These are phyloP conservation scores for Ambrosia artemisiifolia DNA, from an alignment of 129 eudicot genomes.

Conservation along the genomic window DNA sequence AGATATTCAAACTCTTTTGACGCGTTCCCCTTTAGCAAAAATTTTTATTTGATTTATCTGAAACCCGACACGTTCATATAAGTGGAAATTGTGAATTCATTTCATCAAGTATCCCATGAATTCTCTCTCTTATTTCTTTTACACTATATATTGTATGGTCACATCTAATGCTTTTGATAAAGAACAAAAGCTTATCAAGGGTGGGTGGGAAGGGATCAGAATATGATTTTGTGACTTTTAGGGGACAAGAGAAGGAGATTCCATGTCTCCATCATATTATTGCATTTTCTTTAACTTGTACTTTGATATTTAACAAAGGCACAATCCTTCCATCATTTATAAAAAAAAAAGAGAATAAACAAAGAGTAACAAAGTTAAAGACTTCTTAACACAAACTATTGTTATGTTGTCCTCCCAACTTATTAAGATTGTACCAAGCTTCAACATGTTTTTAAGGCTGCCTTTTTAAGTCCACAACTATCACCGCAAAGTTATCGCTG, in stretches of 20 bases:
- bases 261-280: constrained; percentile 40
- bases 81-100: background rate
- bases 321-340: background rate
- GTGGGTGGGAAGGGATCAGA: constrained; percentile 56
- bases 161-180: constrained; percentile 50
- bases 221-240: constrained; percentile 43
- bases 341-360: background rate
- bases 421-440: background rate
- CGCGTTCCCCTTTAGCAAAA: background rate
- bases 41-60: background rate
- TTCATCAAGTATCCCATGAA: constrained; percentile 19
- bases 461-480: constrained; percentile 26
- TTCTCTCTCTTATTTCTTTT: constrained; percentile 17
- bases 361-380: background rate
- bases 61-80: background rate
- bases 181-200: constrained; percentile 28
- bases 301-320: constrained; percentile 16
- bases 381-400: constrained; percentile 2
- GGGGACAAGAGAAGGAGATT: constrained; percentile 43
- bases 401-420: background rate
- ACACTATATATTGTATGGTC: constrained; percentile 34
- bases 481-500: constrained; percentile 20
- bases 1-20: background rate
- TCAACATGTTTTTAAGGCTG: constrained; percentile 9
- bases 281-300: constrained; percentile 13